These are phyloP conservation scores for Bipolaris oryzae DNA, from an alignment of 2,329 filamentous ascomycete genomes.

Conservation along the genomic window DNA sequence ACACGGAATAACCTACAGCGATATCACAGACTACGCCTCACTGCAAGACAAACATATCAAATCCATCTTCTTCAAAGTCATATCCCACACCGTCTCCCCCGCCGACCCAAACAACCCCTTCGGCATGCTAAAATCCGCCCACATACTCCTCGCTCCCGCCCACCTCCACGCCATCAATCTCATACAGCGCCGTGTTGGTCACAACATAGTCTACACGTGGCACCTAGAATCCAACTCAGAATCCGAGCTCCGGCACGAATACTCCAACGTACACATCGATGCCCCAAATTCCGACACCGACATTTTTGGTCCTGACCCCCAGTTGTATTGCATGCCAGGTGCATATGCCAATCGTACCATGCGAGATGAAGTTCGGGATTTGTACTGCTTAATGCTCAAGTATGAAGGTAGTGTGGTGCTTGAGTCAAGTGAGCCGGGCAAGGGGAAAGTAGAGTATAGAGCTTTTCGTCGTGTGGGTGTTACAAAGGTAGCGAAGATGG, in stretches of 20 bases:
- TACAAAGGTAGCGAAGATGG: neutral
- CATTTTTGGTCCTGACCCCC: conserved; percentile 1
- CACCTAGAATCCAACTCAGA: neutral
- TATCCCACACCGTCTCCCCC: conserved; percentile 63
- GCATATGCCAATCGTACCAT: conserved; percentile 6
- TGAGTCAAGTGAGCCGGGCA: neutral
- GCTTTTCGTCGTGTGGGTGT: conserved; percentile 3
- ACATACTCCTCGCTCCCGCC: conserved; percentile 4
- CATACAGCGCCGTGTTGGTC: neutral
- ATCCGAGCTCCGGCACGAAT: neutral
- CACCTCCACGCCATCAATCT: conserved; percentile 3
- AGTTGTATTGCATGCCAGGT: conserved; percentile 16
- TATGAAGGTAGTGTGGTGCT: neutral
- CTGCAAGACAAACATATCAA: neutral
- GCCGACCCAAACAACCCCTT: conserved; percentile 71
- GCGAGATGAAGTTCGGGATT: neutral
- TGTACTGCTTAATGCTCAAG: conserved; percentile 12
- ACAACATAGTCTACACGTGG: neutral
- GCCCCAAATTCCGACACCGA: conserved; percentile 8
- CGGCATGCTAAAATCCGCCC: conserved; percentile 6
- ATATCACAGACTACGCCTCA: conserved; percentile 11
- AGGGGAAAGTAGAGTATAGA: neutral
- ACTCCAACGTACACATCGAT: conserved; percentile 3
- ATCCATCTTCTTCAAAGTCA: conserved; percentile 1
- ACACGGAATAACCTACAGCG: conserved; percentile 23